A percentile compares a stretch with the other conserved stretches of the same genome.
Conservation (phyloP, 2,329 filamentous ascomycete genomes). For the Aspergillus brasiliensis region DNA sequence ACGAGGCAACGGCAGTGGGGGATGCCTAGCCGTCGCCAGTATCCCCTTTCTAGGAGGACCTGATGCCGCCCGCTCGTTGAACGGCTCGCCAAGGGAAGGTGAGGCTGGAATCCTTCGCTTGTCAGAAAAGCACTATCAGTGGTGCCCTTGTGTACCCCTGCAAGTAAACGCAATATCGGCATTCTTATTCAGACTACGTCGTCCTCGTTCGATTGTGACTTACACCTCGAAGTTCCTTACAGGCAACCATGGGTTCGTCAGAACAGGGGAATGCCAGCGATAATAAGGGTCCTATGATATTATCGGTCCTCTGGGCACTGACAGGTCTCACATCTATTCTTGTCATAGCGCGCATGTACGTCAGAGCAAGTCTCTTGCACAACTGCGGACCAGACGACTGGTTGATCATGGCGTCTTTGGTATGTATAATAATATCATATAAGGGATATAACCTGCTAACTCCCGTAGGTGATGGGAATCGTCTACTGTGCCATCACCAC, state of each 20-base stretch:
- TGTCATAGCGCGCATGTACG: constrained; percentile 37
- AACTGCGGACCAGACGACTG: constrained; percentile 44
- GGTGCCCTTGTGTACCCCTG: background rate
- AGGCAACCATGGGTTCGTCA: background rate
- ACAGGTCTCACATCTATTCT: constrained; percentile 35
- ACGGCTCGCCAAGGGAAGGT: too few relatives aligned
- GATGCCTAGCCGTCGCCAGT: too few relatives aligned
- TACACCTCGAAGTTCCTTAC: background rate
- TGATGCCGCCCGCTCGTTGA: too few relatives aligned
- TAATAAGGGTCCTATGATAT: constrained; percentile 40
- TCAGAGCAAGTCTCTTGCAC: constrained; percentile 32
- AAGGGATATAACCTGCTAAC: background rate
- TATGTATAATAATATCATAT: constrained; percentile 13
- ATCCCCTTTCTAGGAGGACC: too few relatives aligned
- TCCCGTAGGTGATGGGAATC: constrained; percentile 13
- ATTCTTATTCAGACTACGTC: background rate
- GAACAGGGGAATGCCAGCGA: constrained; percentile 14
- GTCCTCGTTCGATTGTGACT: background rate
- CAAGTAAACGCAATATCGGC: background rate
- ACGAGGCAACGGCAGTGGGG: too few relatives aligned
- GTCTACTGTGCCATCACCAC: constrained; percentile 29
- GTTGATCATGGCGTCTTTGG: constrained; percentile 38
- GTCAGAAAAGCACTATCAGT: too few relatives aligned
- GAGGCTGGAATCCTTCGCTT: too few relatives aligned
- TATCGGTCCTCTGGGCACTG: constrained; percentile 35